Evolutionary conservation across 495 filamentous ascomycete species (phyloP).

Genomic region (Podospora bellae-mahoneyi): DNA sequence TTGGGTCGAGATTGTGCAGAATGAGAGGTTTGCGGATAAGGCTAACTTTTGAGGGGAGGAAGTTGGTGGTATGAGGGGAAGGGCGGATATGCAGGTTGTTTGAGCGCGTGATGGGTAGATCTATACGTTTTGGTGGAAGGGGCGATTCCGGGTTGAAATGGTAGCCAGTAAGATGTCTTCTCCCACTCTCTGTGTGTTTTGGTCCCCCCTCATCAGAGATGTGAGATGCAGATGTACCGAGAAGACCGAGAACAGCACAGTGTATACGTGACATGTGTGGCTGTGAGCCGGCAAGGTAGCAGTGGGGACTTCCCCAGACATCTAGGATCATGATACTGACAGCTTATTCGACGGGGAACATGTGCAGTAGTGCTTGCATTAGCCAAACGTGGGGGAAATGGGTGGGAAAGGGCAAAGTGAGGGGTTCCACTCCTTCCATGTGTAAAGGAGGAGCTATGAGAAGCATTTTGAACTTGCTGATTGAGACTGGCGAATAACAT

Average conservation of each 20-base stretch:
- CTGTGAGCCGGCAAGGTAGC: neutral
- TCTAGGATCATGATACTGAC: neutral
- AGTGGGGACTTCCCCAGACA: constrained; percentile 3
- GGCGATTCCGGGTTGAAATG: neutral
- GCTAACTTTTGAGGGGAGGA: constrained; percentile 42
- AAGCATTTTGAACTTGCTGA: neutral
- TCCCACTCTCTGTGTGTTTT: neutral
- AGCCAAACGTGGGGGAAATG: constrained; percentile 38
- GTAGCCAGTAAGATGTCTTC: neutral
- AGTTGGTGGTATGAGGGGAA: neutral
- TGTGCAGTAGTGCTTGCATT: constrained; percentile 32
- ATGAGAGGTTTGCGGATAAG: constrained; percentile 55
- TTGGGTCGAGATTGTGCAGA: constrained; percentile 88
- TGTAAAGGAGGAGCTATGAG: neutral
- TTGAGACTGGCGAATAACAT: neutral
- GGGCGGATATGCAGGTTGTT: neutral
- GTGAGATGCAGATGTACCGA: neutral
- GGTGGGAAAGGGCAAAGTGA: constrained; percentile 11
- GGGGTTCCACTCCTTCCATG: neutral
- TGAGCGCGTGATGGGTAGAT: constrained; percentile 10
- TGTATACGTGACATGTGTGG: neutral
- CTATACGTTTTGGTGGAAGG: neutral
- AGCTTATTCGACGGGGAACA: neutral
- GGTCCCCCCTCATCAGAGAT: neutral
- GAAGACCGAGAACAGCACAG: no score